These are phyloP conservation scores for Thermothelomyces thermophilus DNA, from an alignment of 2,329 filamentous ascomycete genomes.

Conservation along the genomic window DNA sequence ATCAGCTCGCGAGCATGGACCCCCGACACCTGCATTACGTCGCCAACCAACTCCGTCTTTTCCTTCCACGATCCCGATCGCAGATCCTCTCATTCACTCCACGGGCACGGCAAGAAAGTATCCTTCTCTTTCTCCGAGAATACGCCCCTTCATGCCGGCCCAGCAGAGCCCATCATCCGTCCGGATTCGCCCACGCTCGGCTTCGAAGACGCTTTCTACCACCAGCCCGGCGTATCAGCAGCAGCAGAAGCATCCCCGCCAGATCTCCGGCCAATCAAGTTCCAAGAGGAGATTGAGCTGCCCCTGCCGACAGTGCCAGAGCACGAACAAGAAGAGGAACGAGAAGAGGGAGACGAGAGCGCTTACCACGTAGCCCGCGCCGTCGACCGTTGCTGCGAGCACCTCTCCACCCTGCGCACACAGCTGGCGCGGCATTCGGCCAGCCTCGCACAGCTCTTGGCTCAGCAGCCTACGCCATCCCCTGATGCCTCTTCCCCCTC, in stretches of 20 bases:
- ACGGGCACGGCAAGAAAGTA: constrained; percentile 35
- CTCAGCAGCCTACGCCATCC: constrained; percentile 1
- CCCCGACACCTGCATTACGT: constrained; percentile 39
- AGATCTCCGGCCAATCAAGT: constrained; percentile 7
- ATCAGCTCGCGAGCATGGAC: constrained; percentile 39
- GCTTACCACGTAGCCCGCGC: constrained; percentile 37
- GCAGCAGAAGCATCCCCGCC: constrained; percentile 25
- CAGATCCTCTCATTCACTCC: constrained; percentile 23
- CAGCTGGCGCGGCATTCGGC: constrained; percentile 45
- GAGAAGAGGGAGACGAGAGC: constrained; percentile 8
- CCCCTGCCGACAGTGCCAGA: constrained; percentile 20
- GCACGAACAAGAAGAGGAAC: constrained; percentile 2
- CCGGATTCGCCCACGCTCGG: constrained; percentile 57
- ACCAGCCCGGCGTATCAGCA: constrained; percentile 23
- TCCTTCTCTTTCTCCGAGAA: constrained; percentile 36
- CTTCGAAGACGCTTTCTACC: constrained; percentile 40
- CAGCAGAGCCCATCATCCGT: constrained; percentile 43
- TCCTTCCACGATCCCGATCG: constrained; percentile 30
- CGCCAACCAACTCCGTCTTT: constrained; percentile 40
- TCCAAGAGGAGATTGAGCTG: constrained; percentile 19
- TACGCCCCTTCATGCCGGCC: constrained; percentile 29
- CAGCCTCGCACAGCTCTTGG: constrained; percentile 38
- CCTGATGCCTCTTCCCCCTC: background rate
- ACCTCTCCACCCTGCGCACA: constrained; percentile 41
- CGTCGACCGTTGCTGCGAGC: constrained; percentile 43